Percentiles rank a stretch among this genome's conserved stretches.
Conservation (phyloP, 1,139 yeast genomes). For the Geotrichum bryndzae region DNA sequence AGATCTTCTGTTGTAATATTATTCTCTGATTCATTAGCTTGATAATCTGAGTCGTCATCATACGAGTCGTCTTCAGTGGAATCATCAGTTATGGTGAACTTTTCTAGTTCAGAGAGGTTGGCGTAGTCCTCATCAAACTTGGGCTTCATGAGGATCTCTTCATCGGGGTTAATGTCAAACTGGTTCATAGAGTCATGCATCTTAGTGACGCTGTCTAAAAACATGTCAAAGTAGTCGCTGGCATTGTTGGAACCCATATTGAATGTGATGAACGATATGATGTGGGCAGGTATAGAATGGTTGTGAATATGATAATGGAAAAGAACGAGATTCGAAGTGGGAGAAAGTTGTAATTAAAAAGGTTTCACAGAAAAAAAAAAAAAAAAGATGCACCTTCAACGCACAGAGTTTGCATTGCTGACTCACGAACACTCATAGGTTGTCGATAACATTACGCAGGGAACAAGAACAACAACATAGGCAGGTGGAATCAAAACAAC, state of each 20-base stretch:
- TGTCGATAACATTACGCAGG: neutral
- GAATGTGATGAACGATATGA: neutral
- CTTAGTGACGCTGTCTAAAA: conserved; percentile 14
- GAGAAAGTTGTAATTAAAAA: neutral
- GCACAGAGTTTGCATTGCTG: neutral
- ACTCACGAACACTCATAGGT: conserved; percentile 8
- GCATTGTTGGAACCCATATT: neutral
- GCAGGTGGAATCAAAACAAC: neutral
- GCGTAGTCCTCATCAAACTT: conserved; percentile 11
- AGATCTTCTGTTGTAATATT: neutral
- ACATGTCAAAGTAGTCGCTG: conserved; percentile 10
- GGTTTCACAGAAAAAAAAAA: neutral
- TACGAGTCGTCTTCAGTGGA: neutral
- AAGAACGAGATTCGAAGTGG: neutral
- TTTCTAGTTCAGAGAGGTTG: conserved; percentile 7
- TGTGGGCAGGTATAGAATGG: neutral
- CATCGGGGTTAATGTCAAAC: conserved; percentile 6
- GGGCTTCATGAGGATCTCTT: neutral
- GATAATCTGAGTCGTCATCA: conserved; percentile 1
- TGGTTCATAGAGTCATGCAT: conserved; percentile 17
- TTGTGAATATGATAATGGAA: no score
- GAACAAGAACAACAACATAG: neutral
- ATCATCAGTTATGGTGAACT: conserved; percentile 13
- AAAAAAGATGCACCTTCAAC: neutral
- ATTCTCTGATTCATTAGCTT: neutral